These are phyloP conservation scores for Ceratocystis harringtonii DNA, from an alignment of 2,329 filamentous ascomycete genomes.

Conservation along the genomic window DNA sequence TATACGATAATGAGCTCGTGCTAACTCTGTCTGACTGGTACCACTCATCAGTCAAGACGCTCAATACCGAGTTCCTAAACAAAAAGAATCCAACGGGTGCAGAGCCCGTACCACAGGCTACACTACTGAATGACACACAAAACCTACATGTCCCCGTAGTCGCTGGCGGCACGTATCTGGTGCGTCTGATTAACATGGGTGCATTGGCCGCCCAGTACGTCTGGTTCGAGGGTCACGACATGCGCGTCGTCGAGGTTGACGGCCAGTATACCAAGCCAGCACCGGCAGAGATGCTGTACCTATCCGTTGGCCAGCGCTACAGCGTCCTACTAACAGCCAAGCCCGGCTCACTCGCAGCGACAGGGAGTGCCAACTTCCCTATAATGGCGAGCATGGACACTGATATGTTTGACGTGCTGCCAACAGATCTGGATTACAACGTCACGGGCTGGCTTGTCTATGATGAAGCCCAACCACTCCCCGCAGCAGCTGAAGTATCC, in stretches of 20 bases:
- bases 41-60: slow-evolving; percentile 38
- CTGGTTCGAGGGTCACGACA: slow-evolving; percentile 52
- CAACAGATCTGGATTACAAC: slow-evolving; percentile 52
- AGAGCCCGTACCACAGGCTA: slow-evolving; percentile 52
- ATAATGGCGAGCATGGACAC: slow-evolving; percentile 55
- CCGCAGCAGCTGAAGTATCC: slow-evolving; percentile 39
- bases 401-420: slow-evolving; percentile 51
- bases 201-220: slow-evolving; percentile 54
- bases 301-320: slow-evolving; percentile 52
- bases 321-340: slow-evolving; percentile 49
- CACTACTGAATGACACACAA: slow-evolving; percentile 56
- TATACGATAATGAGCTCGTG: slow-evolving; percentile 48
- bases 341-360: slow-evolving; percentile 23
- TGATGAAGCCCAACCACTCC: slow-evolving; percentile 31
- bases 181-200: slow-evolving; percentile 58
- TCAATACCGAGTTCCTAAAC: slow-evolving; percentile 36
- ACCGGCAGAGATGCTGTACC: slow-evolving; percentile 47
- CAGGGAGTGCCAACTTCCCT: slow-evolving; percentile 42
- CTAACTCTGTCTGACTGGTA: slow-evolving; percentile 59
- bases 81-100: slow-evolving; percentile 42
- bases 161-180: slow-evolving; percentile 55
- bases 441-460: slow-evolving; percentile 51
- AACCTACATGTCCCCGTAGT: slow-evolving; percentile 44
- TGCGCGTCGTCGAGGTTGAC: slow-evolving; percentile 58
- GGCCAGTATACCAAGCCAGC: slow-evolving; percentile 50